A percentile compares a stretch with the other conserved stretches of the same genome.
phyloP scores from a whole-genome alignment of 805 yeast species.

The Saturnispora besseyi region DNA sequence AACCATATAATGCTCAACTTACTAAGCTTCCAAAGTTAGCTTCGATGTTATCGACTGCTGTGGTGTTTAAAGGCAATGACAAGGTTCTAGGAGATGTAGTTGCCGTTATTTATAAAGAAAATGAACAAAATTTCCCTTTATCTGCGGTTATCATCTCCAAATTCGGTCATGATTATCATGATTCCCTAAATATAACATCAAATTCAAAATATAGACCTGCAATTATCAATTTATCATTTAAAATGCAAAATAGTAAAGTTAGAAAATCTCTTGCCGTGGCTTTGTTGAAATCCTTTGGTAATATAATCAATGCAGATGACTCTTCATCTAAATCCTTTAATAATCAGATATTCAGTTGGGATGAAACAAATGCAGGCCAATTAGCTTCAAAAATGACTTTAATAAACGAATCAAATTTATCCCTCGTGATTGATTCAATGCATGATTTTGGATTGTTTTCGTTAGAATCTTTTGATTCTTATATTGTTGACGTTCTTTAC shows the following conservation, averaged over 20 bases:
- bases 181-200: slow-evolving; percentile 46
- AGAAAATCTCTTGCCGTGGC: slow-evolving; percentile 73
- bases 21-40: not conserved
- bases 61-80: slow-evolving; percentile 34
- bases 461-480: slow-evolving; percentile 37
- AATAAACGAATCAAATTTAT: slow-evolving; percentile 44
- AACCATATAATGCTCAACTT: too few species aligned
- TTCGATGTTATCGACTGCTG: not conserved
- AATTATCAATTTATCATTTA: slow-evolving; percentile 51
- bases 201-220: slow-evolving; percentile 73
- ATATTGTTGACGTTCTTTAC: slow-evolving; percentile 68
- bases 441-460: slow-evolving; percentile 44
- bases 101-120: slow-evolving; percentile 41
- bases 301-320: slow-evolving; percentile 31
- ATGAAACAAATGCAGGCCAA: slow-evolving; percentile 79
- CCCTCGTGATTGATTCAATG: slow-evolving; percentile 47
- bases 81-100: slow-evolving; percentile 37
- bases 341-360: slow-evolving; percentile 32
- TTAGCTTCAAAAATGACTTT: slow-evolving; percentile 59
- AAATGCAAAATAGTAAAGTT: slow-evolving; percentile 46
- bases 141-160: slow-evolving; percentile 49
- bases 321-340: slow-evolving; percentile 22
- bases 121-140: slow-evolving; percentile 30
- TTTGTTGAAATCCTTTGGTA: slow-evolving; percentile 55
- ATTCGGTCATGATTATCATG: slow-evolving; percentile 57